A percentile compares a stretch with the other conserved stretches of the same genome.
phyloP scores from a whole-genome alignment of 2,329 filamentous ascomycete genomes.

The Aspergillus hortae region DNA sequence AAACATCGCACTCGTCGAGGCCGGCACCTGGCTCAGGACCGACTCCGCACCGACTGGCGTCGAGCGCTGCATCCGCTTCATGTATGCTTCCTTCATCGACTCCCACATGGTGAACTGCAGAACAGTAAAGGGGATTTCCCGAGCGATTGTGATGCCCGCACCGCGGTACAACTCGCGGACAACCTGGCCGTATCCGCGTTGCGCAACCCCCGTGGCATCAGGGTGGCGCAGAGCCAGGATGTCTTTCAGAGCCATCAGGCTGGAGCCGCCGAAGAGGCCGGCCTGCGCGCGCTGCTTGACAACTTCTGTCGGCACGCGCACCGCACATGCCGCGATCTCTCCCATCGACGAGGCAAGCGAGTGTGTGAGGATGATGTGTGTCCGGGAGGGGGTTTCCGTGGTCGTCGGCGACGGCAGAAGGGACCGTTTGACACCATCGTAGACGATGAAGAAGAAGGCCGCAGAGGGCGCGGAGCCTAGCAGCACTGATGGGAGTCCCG shows the following conservation, averaged over 20 bases:
- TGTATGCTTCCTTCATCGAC: slow-evolving; percentile 65
- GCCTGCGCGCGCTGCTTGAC: slow-evolving; percentile 97
- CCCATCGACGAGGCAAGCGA: slow-evolving; percentile 83
- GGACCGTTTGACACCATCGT: slow-evolving; percentile 68
- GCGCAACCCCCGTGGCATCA: slow-evolving; percentile 30
- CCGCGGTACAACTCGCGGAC: slow-evolving; percentile 86
- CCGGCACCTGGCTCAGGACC: slow-evolving; percentile 53
- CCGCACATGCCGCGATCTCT: slow-evolving; percentile 86
- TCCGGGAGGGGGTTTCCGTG: slow-evolving; percentile 27
- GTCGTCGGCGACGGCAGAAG: slow-evolving; percentile 37
- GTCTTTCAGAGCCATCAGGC: slow-evolving; percentile 62
- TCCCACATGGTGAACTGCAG: slow-evolving; percentile 99
- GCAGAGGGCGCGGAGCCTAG: slow-evolving; percentile 91
- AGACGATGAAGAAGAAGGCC: slow-evolving; percentile 95
- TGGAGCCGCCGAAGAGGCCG: slow-evolving; percentile 70
- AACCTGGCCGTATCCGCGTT: slow-evolving; percentile 53
- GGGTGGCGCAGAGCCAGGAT: slow-evolving; percentile 58
- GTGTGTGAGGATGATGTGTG: slow-evolving; percentile 54
- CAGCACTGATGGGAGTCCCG: slow-evolving; percentile 82
- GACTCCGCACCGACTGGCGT: slow-evolving; percentile 10
- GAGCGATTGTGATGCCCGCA: slow-evolving; percentile 86
- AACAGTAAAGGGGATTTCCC: slow-evolving; percentile 95
- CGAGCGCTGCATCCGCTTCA: slow-evolving; percentile 25
- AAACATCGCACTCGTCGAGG: slow-evolving; percentile 76
- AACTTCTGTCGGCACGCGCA: slow-evolving; percentile 92